Conservation (phyloP, 345 rosid genomes). For the Eucalyptus coolabah region DNA sequence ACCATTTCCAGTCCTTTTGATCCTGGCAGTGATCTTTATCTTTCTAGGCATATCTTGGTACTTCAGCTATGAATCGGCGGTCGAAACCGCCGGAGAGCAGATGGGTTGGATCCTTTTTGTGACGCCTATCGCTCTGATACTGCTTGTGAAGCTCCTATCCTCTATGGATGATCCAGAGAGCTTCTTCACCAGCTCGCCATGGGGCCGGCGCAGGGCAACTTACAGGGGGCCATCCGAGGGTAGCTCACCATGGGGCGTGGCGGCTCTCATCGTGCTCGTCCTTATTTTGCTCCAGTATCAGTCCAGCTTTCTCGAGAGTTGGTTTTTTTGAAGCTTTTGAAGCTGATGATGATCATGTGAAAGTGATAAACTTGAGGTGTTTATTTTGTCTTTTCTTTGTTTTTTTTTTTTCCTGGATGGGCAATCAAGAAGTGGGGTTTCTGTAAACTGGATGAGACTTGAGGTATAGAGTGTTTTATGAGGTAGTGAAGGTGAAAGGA, state of each 20-base stretch:
- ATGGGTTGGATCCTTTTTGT: slow-evolving; percentile 46
- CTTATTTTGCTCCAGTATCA: slow-evolving; percentile 65
- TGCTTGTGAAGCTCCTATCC: slow-evolving; percentile 57
- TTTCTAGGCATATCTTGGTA: slow-evolving; percentile 61
- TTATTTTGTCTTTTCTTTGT: neutral
- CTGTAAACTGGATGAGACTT: neutral
- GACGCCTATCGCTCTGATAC: slow-evolving; percentile 36
- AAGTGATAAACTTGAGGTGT: neutral
- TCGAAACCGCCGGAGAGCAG: slow-evolving; percentile 43
- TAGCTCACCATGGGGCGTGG: slow-evolving; percentile 91
- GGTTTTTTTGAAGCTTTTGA: slow-evolving; percentile 14
- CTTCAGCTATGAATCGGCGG: slow-evolving; percentile 42
- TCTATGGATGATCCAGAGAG: slow-evolving; percentile 47
- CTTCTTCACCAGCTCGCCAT: slow-evolving; percentile 31
- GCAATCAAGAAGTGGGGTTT: neutral
- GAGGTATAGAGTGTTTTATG: neutral
- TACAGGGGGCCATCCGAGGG: slow-evolving; percentile 45
- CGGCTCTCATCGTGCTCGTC: slow-evolving; percentile 64
- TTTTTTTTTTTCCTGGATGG: neutral
- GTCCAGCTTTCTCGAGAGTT: slow-evolving; percentile 56
- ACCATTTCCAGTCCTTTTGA: slow-evolving; percentile 73
- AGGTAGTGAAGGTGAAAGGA: neutral
- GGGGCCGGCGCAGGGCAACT: slow-evolving; percentile 33
- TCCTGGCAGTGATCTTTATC: slow-evolving; percentile 44
- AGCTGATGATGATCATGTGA: neutral